Evolutionary conservation across 2,329 filamentous ascomycete species (phyloP), one percentile per base, ranked within the genome.

Genomic region (Alternaria panax): DNA sequence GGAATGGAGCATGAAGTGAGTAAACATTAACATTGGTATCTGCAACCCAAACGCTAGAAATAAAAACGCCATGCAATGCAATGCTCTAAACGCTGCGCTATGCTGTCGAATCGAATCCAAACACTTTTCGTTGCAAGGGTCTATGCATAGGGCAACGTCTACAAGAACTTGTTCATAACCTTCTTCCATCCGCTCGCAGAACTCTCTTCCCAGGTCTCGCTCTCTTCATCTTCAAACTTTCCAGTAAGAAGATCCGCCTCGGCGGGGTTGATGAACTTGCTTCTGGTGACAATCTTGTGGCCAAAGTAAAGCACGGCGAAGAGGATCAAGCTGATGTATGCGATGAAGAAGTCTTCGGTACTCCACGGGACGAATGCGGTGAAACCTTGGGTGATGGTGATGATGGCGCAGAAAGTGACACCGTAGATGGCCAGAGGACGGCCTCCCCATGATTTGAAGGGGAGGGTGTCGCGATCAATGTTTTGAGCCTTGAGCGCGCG

Each of bases 271-370:
- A 83, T 71, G 45, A 82, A 79, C 34, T 72, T 72, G 46, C 74
- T 76, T 56, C 75, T 69, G 22, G 72, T 76, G 1, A 72, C 53
- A 22, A 75, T 25, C 65, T 78, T 94, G 80, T 90, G 89, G 3
- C 83, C 86, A 12, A 86, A 7, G 68, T 90, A 91, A 0, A 90
- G 80, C 0, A 80, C 75, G 2, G 62, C 69, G 61, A 79, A 79
- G 5, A 79, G 67, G 43, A 79, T 78, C 54, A 80, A 52, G 58
- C 75, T 78, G 60, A 80, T 66, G 60, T 80, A 80, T 1, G 73
- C 70, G 42, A 79, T 75, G 63, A 80, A 79, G 63, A 80, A 80
- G 18, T 72, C 57, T 51, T 73, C 63, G 3, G 68, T 69, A 43
- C 59, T 68, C 77, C 77, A 79, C 2, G 77, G 76, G 3, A 80